These are phyloP conservation scores for Suillus fuscotomentosus DNA, from an alignment of 768 basidiomycete genomes.

Conservation along the genomic window DNA sequence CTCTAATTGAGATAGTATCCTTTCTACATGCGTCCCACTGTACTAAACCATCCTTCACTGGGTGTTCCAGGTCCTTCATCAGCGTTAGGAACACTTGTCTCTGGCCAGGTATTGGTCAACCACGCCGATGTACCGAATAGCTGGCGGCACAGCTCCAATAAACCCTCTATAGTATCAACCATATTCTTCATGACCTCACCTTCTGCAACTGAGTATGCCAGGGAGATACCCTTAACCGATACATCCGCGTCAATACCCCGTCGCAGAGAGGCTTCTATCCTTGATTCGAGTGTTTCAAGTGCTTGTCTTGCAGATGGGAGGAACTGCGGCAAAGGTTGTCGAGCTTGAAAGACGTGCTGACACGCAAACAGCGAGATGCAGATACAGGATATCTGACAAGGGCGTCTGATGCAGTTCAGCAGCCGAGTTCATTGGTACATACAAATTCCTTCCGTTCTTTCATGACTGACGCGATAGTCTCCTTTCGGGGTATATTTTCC, in stretches of 20 bases:
- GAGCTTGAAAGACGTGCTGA: slow-evolving; percentile 46
- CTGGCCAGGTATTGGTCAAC: slow-evolving; percentile 25
- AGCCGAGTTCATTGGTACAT: slow-evolving; percentile 7
- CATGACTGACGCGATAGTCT: slow-evolving; percentile 38
- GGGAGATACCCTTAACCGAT: slow-evolving; percentile 34
- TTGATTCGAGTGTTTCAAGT: slow-evolving; percentile 31
- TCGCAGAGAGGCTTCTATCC: slow-evolving; percentile 34
- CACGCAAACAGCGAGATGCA: slow-evolving; percentile 48
- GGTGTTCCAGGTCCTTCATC: slow-evolving; percentile 6
- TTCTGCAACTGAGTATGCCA: slow-evolving; percentile 44
- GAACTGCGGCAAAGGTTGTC: slow-evolving; percentile 49
- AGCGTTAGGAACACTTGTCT: not conserved
- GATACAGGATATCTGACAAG: slow-evolving; percentile 38
- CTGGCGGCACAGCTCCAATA: slow-evolving; percentile 38
- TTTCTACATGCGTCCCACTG: slow-evolving; percentile 23
- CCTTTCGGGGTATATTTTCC: slow-evolving; percentile 44
- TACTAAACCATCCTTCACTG: slow-evolving; percentile 23
- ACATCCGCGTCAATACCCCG: slow-evolving; percentile 24
- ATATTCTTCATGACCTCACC: slow-evolving; percentile 39
- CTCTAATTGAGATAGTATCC: not conserved
- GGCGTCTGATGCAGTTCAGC: not conserved
- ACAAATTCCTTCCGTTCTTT: slow-evolving; percentile 44
- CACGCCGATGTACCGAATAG: slow-evolving; percentile 46
- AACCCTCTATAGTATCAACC: slow-evolving; percentile 41
- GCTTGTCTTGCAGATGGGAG: slow-evolving; percentile 46